Evolutionary conservation across 1,284 basidiomycete genomes (phyloP), one percentile per base, ranked within the genome.

Genomic region (Melampsora larici-populina): DNA sequence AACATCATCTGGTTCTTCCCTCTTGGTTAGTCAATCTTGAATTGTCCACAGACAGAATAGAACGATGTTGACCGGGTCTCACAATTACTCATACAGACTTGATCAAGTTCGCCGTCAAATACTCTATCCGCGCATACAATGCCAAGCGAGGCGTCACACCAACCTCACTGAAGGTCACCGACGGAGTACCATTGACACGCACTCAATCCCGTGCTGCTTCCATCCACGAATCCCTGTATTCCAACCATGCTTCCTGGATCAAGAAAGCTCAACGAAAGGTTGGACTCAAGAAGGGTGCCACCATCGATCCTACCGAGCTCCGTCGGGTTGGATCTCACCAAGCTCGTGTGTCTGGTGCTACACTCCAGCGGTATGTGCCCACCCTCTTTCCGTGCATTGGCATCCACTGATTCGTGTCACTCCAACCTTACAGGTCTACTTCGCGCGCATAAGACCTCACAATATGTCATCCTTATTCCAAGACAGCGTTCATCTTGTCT

Each of bases 1-100:
- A 92, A 96, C 87, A 92, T 97, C 81, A 83, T 95, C 79, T 96
- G 94, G 94, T 97, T 94, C 89, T 85, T 92, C 81, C 94, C 95
- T 79, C 89, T 97, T 78, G 95, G 73, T 76, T 17, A 40, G 73
- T 58, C 15, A 2, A 21, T 11, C 11, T 58, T 62, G n/a, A n/a
- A n/a, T n/a, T n/a, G n/a, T n/a, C n/a, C n/a, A n/a, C n/a, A n/a
- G n/a, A n/a, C n/a, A n/a, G n/a, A n/a, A n/a, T n/a, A n/a, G n/a
- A n/a, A n/a, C n/a, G n/a, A n/a, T 40, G 31, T 55, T 64, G 40
- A 77, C 55, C 11, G 17, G 11, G 26, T 9, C n/a, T 33, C 65
- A 11, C 40, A 43, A 8, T 4, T 21, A n/a, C 46, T 9, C 13
- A 2, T 4, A n/a, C 48, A 77, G 75, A 77, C 63, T 29, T 77